A percentile compares a stretch with the other conserved stretches of the same genome.
Conservation (phyloP, 257 asterid genomes). For the Catharanthus roseus region DNA sequence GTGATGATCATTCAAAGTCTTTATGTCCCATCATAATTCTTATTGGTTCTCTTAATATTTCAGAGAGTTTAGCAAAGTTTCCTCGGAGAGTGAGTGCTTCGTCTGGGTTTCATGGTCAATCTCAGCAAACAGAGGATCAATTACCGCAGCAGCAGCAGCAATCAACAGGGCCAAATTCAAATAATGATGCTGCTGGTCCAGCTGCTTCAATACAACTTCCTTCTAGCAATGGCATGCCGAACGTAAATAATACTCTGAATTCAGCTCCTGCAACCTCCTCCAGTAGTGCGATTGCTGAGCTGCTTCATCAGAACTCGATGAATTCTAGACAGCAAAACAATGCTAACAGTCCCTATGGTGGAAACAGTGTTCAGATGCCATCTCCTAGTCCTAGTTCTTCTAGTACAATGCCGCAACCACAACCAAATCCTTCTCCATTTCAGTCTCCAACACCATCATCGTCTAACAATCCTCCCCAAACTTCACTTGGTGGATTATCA, state of each 20-base stretch:
- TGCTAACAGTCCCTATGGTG: conserved; percentile 48
- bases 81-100: conserved; percentile 67
- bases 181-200: conserved; percentile 45
- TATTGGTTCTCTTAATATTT: conserved; percentile 5
- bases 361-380: conserved; percentile 53
- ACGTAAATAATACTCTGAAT: conserved; percentile 36
- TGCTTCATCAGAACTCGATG: conserved; percentile 73
- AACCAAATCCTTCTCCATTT: conserved; percentile 51
- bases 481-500: conserved; percentile 41
- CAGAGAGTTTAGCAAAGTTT: conserved; percentile 92
- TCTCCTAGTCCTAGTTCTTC: conserved; percentile 73
- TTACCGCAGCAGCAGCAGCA: conserved; percentile 49
- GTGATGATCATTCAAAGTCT: background rate
- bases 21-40: background rate
- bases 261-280: conserved; percentile 46
- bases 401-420: conserved; percentile 47
- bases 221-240: conserved; percentile 44
- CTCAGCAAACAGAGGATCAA: conserved; percentile 57
- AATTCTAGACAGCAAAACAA: conserved; percentile 59
- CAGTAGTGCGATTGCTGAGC: conserved; percentile 36
- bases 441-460: conserved; percentile 70
- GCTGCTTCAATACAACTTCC: conserved; percentile 42
- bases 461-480: conserved; percentile 54
- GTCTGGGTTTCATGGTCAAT: conserved; percentile 52
- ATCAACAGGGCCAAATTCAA: conserved; percentile 44